These are phyloP conservation scores for Pythium grandisporangium DNA, from an alignment of 352 stramenopile species.

Conservation along the genomic window DNA sequence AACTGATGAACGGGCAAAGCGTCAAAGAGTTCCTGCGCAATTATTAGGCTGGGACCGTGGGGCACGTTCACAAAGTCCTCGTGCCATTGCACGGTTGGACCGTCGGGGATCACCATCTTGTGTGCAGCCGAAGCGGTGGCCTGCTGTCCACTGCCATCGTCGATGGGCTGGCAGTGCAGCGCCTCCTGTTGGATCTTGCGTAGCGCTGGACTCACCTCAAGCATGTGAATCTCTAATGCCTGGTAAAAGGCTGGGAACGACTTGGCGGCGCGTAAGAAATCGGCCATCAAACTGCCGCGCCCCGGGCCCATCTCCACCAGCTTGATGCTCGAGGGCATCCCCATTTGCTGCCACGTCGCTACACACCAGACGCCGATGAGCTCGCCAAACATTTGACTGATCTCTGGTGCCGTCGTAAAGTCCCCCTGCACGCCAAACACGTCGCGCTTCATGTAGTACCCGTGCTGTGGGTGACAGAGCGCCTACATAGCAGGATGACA, in stretches of 20 bases:
- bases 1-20: slow-evolving; percentile 93
- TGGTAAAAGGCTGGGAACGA: slow-evolving; percentile 86
- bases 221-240: slow-evolving; percentile 83
- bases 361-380: slow-evolving; percentile 90
- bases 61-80: slow-evolving; percentile 74
- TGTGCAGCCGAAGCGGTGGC: slow-evolving; percentile 19
- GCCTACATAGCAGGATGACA: slow-evolving; percentile 23
- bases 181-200: slow-evolving; percentile 86
- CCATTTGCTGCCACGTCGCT: slow-evolving; percentile 87
- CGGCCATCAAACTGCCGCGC: slow-evolving; percentile 90
- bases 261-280: slow-evolving; percentile 86
- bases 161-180: slow-evolving; percentile 40
- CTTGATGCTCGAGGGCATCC: slow-evolving; percentile 56
- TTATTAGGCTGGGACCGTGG: slow-evolving; percentile 75
- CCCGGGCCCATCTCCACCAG: slow-evolving; percentile 90
- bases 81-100: slow-evolving; percentile 77
- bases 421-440: slow-evolving; percentile 88
- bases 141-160: slow-evolving; percentile 15
- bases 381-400: slow-evolving; percentile 92
- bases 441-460: slow-evolving; percentile 95
- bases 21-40: slow-evolving; percentile 92
- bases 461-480: slow-evolving; percentile 87
- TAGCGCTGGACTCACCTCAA: slow-evolving; percentile 87
- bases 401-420: slow-evolving; percentile 92
- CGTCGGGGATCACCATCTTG: slow-evolving; percentile 40